These are phyloP conservation scores for Schizothecium vesticola DNA, from an alignment of 495 filamentous ascomycete species.

Conservation along the genomic window DNA sequence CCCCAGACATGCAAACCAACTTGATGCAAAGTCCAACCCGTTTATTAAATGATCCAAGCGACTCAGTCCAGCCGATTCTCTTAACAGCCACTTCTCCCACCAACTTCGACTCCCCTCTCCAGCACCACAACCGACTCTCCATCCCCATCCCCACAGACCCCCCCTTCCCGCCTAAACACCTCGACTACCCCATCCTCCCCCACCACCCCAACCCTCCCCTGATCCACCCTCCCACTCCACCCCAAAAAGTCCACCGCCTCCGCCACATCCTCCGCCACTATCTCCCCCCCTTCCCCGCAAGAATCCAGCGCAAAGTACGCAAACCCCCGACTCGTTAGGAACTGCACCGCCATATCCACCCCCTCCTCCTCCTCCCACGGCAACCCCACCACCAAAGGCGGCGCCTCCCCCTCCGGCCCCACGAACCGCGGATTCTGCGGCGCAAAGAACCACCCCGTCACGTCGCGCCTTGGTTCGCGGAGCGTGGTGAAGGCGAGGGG, in stretches of 20 bases:
- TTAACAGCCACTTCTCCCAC: background rate
- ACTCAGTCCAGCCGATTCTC: too few species aligned
- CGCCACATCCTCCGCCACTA: conserved; percentile 42
- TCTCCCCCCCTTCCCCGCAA: conserved; percentile 39
- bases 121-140: background rate
- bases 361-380: conserved; percentile 17
- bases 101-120: background rate
- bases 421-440: conserved; percentile 40
- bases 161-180: background rate
- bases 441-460: conserved; percentile 42
- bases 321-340: conserved; percentile 48
- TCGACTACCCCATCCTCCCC: conserved; percentile 17
- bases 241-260: conserved; percentile 40
- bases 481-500: conserved; percentile 34
- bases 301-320: conserved; percentile 44
- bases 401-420: conserved; percentile 24
- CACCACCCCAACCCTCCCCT: conserved; percentile 38
- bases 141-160: background rate
- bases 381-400: conserved; percentile 40
- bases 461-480: conserved; percentile 18
- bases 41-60: background rate
- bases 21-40: background rate
- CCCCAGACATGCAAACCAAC: background rate
- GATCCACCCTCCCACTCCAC: conserved; percentile 29
- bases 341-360: conserved; percentile 38